These are phyloP conservation scores for Alternaria sp. DNA, from an alignment of 2,329 filamentous ascomycete genomes.

Conservation along the genomic window DNA sequence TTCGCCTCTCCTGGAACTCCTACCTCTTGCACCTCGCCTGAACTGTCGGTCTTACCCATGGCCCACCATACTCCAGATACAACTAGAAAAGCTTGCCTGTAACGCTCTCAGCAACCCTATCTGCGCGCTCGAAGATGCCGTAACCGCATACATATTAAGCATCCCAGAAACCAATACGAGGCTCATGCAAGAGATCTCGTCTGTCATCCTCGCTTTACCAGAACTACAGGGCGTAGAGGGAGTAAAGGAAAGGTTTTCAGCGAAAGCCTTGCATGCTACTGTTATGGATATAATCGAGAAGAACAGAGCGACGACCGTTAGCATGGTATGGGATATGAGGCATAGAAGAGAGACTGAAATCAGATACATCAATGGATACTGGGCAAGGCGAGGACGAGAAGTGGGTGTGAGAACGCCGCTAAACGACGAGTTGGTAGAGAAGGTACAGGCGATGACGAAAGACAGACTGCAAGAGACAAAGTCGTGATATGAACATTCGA, in stretches of 20 bases:
- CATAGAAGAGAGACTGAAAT: slow-evolving; percentile 2
- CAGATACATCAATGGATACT: slow-evolving; percentile 10
- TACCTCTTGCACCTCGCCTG: neutral
- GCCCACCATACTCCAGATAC: neutral
- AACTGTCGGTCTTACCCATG: neutral
- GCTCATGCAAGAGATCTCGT: slow-evolving; percentile 9
- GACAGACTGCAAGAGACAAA: neutral
- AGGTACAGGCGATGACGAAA: slow-evolving; percentile 1
- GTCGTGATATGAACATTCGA: neutral
- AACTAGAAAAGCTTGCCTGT: neutral
- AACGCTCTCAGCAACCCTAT: slow-evolving; percentile 11
- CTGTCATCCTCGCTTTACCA: slow-evolving; percentile 5
- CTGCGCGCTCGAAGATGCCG: slow-evolving; percentile 7
- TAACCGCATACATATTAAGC: slow-evolving; percentile 5
- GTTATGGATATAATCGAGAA: slow-evolving; percentile 1
- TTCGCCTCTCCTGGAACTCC: neutral
- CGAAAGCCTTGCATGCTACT: neutral
- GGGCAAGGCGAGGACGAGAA: slow-evolving; percentile 2
- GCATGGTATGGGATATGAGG: slow-evolving; percentile 10
- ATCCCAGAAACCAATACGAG: slow-evolving; percentile 3
- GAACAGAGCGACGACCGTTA: neutral
- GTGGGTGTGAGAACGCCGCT: slow-evolving; percentile 7
- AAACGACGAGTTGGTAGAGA: slow-evolving; percentile 7
- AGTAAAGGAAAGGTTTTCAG: slow-evolving; percentile 2
- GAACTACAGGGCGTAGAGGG: slow-evolving; percentile 2